These are phyloP conservation scores for Lachnellula cervina DNA, from an alignment of 2,329 filamentous ascomycete species.

Conservation along the genomic window DNA sequence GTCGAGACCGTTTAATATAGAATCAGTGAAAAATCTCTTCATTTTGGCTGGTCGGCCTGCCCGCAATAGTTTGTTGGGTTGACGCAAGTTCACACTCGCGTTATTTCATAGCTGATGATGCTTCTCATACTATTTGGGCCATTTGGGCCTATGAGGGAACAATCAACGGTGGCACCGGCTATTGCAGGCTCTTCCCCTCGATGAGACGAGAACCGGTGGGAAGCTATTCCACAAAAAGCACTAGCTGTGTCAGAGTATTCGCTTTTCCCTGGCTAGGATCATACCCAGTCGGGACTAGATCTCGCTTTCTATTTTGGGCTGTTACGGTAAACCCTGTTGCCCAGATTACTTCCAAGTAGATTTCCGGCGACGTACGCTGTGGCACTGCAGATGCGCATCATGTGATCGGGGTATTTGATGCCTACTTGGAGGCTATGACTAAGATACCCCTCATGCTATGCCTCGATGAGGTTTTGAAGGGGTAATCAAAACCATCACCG, in stretches of 20 bases:
- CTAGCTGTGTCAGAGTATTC: background rate
- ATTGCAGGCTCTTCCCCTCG: background rate
- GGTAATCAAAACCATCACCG: conserved; percentile 18
- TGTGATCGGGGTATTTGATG: background rate
- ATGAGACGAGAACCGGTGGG: background rate
- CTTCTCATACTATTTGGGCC: too few relatives aligned
- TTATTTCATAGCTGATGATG: too few relatives aligned
- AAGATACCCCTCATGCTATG: conserved; percentile 15
- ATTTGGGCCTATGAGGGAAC: background rate
- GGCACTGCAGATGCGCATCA: background rate
- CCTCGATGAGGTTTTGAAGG: conserved; percentile 14
- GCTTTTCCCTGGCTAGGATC: too few relatives aligned
- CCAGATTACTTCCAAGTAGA: too few relatives aligned
- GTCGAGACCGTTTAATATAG: background rate
- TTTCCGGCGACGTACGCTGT: too few relatives aligned
- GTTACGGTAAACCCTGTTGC: too few relatives aligned
- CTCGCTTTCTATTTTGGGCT: too few relatives aligned
- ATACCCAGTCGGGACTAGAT: too few relatives aligned
- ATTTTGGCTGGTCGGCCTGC: background rate
- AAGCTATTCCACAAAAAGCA: background rate
- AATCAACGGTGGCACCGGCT: background rate
- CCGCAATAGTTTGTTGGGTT: background rate
- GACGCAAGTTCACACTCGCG: background rate
- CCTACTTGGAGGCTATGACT: conserved; percentile 8
- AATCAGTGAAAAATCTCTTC: background rate